Conservation (phyloP, 2,329 filamentous ascomycete genomes). For the Xylaria sp. region DNA sequence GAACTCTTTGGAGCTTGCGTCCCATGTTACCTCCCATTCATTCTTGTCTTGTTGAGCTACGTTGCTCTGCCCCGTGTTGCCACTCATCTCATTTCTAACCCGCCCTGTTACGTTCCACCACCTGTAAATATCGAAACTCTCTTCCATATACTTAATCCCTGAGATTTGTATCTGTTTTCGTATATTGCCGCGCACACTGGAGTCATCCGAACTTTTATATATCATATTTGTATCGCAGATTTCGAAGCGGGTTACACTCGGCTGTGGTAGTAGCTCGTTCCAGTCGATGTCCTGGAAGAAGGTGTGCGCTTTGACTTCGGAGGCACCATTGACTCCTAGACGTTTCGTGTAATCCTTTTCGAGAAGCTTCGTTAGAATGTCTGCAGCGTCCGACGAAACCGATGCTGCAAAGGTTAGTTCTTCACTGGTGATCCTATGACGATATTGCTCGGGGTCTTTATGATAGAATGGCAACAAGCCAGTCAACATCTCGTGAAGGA, state of each 20-base stretch:
- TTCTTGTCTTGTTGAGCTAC: not conserved
- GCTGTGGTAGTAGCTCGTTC: not conserved
- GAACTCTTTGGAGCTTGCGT: not conserved
- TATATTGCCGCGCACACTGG: not conserved
- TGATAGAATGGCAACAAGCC: not conserved
- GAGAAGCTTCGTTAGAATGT: not conserved
- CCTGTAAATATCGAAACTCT: not conserved
- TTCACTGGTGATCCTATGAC: not conserved
- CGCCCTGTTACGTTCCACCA: not conserved
- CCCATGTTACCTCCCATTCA: not conserved
- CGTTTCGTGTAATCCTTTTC: not conserved
- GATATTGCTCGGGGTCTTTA: constrained; percentile 1
- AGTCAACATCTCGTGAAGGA: not conserved
- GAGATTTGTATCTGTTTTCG: not conserved
- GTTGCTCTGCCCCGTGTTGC: not conserved
- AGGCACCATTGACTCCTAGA: not conserved
- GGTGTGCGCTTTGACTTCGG: not conserved
- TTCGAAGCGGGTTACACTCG: not conserved
- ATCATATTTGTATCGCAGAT: no score
- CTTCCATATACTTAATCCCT: not conserved
- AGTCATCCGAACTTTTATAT: not conserved
- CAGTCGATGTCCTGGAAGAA: constrained; percentile 2
- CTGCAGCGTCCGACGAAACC: not conserved
- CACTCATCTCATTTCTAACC: not conserved
- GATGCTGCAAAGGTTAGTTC: not conserved